phyloP scores from a whole-genome alignment of 2,329 filamentous ascomycete genomes.

The Clarireedia paspali region DNA sequence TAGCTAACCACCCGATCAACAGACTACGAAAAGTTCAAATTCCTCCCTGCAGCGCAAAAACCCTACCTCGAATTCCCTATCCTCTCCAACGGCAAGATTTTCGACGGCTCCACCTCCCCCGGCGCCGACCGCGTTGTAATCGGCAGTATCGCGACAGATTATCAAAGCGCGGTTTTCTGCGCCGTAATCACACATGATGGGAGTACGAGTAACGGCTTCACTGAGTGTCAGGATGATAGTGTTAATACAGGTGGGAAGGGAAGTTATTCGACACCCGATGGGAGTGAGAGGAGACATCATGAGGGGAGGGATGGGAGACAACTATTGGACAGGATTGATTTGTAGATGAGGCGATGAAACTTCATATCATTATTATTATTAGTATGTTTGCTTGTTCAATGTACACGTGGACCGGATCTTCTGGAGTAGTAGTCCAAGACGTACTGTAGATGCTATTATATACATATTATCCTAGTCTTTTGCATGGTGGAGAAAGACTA shows the following conservation, averaged over 20 bases:
- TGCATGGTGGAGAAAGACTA: too few relatives aligned
- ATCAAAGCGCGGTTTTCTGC: slow-evolving; percentile 25
- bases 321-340: slow-evolving; percentile 18
- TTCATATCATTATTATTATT: too few relatives aligned
- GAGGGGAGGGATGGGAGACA: slow-evolving; percentile 12
- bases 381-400: too few relatives aligned
- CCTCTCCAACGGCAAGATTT: slow-evolving; percentile 15
- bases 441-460: too few relatives aligned
- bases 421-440: too few relatives aligned
- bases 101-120: slow-evolving; percentile 21
- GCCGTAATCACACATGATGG: slow-evolving; percentile 28
- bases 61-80: slow-evolving; percentile 31
- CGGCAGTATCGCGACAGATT: slow-evolving; percentile 25
- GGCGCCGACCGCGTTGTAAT: slow-evolving; percentile 29
- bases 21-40: slow-evolving; percentile 29
- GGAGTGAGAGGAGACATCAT: not conserved
- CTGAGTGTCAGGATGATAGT: slow-evolving; percentile 25
- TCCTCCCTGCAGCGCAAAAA: slow-evolving; percentile 22
- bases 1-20: not conserved
- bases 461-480: too few relatives aligned
- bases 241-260: slow-evolving; percentile 9
- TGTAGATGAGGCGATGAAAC: not conserved
- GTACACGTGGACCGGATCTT: too few relatives aligned
- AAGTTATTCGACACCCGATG: slow-evolving; percentile 9
- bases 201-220: slow-evolving; percentile 25